A percentile compares a stretch with the other conserved stretches of the same genome.
These are phyloP conservation scores for Lactifluus piperatus DNA, from an alignment of 768 basidiomycete species.

Conservation along the genomic window DNA sequence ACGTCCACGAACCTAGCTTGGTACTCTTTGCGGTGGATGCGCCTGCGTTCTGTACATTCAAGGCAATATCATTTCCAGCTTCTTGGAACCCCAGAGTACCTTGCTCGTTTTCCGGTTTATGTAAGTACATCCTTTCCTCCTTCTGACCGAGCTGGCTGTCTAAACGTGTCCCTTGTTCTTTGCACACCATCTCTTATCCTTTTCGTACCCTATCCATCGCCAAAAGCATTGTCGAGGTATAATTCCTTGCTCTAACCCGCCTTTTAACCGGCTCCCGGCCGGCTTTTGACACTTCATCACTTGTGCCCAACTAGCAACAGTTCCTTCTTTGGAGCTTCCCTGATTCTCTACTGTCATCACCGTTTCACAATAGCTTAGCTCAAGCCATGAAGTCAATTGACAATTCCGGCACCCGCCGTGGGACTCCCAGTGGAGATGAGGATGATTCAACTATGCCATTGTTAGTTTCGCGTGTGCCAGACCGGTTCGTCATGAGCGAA, in stretches of 20 bases:
- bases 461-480: conserved; percentile 34
- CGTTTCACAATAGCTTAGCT: conserved; percentile 35
- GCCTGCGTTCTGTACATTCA: background rate
- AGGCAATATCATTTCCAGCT: conserved; percentile 2
- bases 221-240: conserved; percentile 1
- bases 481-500: conserved; percentile 33
- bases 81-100: background rate
- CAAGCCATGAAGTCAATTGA: conserved; percentile 29
- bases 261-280: conserved; percentile 10
- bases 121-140: conserved; percentile 16
- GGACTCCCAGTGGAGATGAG: conserved; percentile 19
- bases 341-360: conserved; percentile 30
- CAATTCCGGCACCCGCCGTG: conserved; percentile 33
- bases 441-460: conserved; percentile 20
- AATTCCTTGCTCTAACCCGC: background rate
- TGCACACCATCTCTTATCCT: background rate
- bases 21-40: conserved; percentile 5
- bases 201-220: background rate
- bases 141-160: background rate
- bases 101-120: conserved; percentile 15
- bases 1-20: background rate
- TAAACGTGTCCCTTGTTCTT: conserved; percentile 6
- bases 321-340: conserved; percentile 7
- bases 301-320: conserved; percentile 5
- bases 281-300: conserved; percentile 10